Evolutionary conservation across 768 basidiomycete genomes (phyloP).

Genomic region (Panellus pusillus): DNA sequence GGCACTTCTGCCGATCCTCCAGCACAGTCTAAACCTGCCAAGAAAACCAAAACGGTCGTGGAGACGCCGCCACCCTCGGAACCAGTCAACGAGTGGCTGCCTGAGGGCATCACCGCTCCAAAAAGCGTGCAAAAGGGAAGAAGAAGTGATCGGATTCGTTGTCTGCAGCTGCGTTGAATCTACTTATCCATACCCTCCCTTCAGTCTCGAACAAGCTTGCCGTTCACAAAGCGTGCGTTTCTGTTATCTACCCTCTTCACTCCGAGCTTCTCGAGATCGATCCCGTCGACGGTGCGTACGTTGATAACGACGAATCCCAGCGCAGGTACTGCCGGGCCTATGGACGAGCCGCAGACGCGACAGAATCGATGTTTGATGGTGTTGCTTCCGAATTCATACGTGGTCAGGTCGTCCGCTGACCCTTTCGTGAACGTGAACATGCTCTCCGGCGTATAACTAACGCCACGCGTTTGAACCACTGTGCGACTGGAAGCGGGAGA

Average conservation of each 20-base stretch:
- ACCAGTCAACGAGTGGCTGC: slow-evolving; percentile 51
- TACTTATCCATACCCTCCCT: background rate
- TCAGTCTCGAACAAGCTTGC: background rate
- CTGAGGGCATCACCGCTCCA: slow-evolving; percentile 45
- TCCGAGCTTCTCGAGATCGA: slow-evolving; percentile 3
- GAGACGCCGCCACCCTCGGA: slow-evolving; percentile 21
- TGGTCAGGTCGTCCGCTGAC: slow-evolving; percentile 9
- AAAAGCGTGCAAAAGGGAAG: slow-evolving; percentile 43
- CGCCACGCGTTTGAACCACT: too few relatives aligned
- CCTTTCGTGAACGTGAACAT: slow-evolving; percentile 14
- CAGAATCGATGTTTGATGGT: slow-evolving; percentile 6
- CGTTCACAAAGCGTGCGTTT: too few relatives aligned
- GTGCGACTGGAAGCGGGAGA: too few relatives aligned
- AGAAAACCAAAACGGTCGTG: slow-evolving; percentile 8
- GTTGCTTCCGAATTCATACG: background rate
- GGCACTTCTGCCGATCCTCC: slow-evolving; percentile 5
- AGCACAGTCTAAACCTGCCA: slow-evolving; percentile 6
- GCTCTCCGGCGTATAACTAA: slow-evolving; percentile 6
- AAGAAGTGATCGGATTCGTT: slow-evolving; percentile 23
- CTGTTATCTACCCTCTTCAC: background rate
- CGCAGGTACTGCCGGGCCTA: background rate
- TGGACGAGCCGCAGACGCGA: slow-evolving; percentile 7
- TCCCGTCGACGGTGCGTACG: slow-evolving; percentile 11
- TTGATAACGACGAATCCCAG: slow-evolving; percentile 3
- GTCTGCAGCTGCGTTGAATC: background rate